These are phyloP conservation scores for Biancaea sappan DNA, from an alignment of 306 rosid species.

Conservation along the genomic window DNA sequence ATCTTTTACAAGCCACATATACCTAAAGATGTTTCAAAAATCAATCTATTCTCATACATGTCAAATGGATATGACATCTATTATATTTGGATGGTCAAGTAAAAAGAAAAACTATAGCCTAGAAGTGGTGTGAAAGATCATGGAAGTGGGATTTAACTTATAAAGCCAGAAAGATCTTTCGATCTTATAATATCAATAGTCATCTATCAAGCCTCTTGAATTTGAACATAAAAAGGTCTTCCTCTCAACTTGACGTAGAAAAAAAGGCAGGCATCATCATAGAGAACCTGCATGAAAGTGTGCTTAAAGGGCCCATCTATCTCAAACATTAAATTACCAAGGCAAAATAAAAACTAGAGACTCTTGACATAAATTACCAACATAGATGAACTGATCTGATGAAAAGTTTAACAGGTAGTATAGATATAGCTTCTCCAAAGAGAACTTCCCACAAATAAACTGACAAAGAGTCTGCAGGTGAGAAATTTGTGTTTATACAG, in stretches of 20 bases:
- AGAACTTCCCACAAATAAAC: slow-evolving; percentile 22
- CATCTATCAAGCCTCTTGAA: not conserved
- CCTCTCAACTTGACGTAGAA: not conserved
- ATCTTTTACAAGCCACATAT: not conserved
- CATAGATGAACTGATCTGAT: not conserved
- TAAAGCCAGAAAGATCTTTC: not conserved
- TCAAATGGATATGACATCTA: not conserved
- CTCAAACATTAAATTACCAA: no score
- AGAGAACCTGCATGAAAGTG: not conserved
- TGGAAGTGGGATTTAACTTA: not conserved
- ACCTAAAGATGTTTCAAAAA: not conserved
- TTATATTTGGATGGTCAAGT: not conserved
- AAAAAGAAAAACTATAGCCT: not conserved
- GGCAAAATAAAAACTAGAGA: not conserved
- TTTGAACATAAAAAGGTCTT: not conserved
- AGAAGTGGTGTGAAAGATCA: not conserved
- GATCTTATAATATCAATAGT: not conserved
- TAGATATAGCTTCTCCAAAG: slow-evolving; percentile 3
- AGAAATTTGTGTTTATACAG: slow-evolving; percentile 51
- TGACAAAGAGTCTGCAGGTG: slow-evolving; percentile 7
- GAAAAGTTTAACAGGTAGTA: not conserved
- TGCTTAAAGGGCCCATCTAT: not conserved
- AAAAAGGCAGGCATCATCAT: not conserved
- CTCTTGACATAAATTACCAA: not conserved
- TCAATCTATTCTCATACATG: not conserved